These are phyloP conservation scores for Hypsizygus ulmarius DNA, from an alignment of 1,284 basidiomycete species.

Conservation along the genomic window DNA sequence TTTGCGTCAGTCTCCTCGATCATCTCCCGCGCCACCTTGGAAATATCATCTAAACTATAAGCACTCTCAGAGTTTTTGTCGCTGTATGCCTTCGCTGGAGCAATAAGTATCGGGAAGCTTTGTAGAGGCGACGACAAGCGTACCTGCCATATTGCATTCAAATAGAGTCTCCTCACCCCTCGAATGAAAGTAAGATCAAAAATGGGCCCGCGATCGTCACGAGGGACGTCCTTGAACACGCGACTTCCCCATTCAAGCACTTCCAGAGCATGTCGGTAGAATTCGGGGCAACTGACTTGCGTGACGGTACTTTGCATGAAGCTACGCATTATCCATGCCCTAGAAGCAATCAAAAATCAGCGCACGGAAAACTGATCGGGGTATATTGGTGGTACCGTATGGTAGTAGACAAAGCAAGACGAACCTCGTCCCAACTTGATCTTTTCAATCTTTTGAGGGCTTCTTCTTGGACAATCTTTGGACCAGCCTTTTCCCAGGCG, in stretches of 20 bases:
- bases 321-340: slow-evolving; percentile 33
- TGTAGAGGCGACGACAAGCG: not conserved
- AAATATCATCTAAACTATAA: slow-evolving; percentile 26
- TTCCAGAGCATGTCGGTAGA: slow-evolving; percentile 29
- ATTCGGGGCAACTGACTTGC: slow-evolving; percentile 22
- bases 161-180: slow-evolving; percentile 26
- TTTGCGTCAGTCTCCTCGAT: no score
- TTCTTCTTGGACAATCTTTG: slow-evolving; percentile 25
- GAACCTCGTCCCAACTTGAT: slow-evolving; percentile 36
- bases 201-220: slow-evolving; percentile 24
- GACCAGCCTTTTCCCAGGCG: slow-evolving; percentile 28
- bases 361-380: not conserved
- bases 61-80: slow-evolving; percentile 2
- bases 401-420: slow-evolving; percentile 34
- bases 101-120: not conserved
- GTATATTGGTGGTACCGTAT: slow-evolving; percentile 30
- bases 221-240: slow-evolving; percentile 31
- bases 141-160: slow-evolving; percentile 33
- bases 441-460: slow-evolving; percentile 29
- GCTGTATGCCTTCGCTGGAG: slow-evolving; percentile 1
- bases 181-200: slow-evolving; percentile 28
- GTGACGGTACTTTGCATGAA: slow-evolving; percentile 23
- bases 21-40: not conserved
- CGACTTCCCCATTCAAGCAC: slow-evolving; percentile 38
- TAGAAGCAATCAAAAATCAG: slow-evolving; percentile 9